Conservation (phyloP, 2,329 filamentous ascomycete species). For the Xylariaceae sp. region DNA sequence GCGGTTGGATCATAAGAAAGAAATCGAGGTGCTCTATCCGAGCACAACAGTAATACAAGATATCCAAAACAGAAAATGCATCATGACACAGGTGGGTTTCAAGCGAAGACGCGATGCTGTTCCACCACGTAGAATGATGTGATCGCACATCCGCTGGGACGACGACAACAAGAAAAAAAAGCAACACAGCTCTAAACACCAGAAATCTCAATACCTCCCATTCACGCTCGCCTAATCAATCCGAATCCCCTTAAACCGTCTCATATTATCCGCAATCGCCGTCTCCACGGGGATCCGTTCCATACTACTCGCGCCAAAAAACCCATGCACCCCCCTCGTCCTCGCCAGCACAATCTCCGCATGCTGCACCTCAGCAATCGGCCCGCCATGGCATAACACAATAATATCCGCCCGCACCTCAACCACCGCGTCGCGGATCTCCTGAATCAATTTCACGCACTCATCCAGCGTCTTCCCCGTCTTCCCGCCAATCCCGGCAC, state of each 20-base stretch:
- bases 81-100: no score
- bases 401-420: constrained; percentile 54
- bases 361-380: constrained; percentile 59
- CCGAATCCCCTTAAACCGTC: constrained; percentile 31
- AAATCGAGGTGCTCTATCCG: no score
- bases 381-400: constrained; percentile 65
- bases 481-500: constrained; percentile 58
- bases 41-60: no score
- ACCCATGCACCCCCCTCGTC: constrained; percentile 62
- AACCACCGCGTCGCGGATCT: constrained; percentile 56
- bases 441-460: constrained; percentile 56
- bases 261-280: constrained; percentile 50
- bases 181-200: not conserved
- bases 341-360: constrained; percentile 56
- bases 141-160: not conserved
- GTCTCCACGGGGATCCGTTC: constrained; percentile 63
- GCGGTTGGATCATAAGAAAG: no score
- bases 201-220: not conserved
- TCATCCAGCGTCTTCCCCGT: constrained; percentile 59
- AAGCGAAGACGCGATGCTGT: no score
- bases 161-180: not conserved
- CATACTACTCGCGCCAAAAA: constrained; percentile 67
- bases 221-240: constrained; percentile 6
- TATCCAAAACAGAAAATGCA: no score
- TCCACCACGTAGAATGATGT: not conserved